phyloP scores from a whole-genome alignment of 768 basidiomycete species.

The Pulveroboletus ravenelii region DNA sequence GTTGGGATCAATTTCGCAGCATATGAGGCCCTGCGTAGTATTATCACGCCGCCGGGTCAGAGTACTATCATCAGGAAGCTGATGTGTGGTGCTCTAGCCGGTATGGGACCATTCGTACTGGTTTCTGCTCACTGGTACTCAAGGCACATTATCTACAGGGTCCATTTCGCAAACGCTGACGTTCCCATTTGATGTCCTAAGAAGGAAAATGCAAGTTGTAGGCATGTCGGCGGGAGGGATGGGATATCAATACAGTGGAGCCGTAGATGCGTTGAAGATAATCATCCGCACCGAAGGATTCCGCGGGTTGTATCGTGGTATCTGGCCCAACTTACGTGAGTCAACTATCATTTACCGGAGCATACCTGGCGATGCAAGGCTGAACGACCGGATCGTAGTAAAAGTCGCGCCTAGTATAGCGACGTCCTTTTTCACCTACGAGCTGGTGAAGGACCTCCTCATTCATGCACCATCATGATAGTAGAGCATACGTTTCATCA shows the following conservation, averaged over 20 bases:
- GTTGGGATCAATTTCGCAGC: constrained; percentile 92
- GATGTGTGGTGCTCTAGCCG: constrained; percentile 81
- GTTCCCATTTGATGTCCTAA: constrained; percentile 91
- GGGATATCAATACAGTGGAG: constrained; percentile 71
- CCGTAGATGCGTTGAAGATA: constrained; percentile 67
- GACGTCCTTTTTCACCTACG: constrained; percentile 81
- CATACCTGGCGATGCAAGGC: constrained; percentile 3
- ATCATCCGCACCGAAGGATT: constrained; percentile 74
- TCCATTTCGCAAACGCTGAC: constrained; percentile 91
- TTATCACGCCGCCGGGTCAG: constrained; percentile 81
- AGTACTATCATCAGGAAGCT: constrained; percentile 64
- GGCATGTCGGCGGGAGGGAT: constrained; percentile 63
- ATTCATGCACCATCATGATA: constrained; percentile 23
- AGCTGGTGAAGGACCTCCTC: constrained; percentile 54
- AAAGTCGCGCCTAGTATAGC: constrained; percentile 91
- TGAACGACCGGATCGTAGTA: constrained; percentile 41
- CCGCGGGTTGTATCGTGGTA: constrained; percentile 72
- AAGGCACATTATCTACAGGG: constrained; percentile 38
- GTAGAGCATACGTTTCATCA: background rate
- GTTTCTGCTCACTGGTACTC: background rate
- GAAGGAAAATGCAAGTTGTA: constrained; percentile 93
- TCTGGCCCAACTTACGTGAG: constrained; percentile 88
- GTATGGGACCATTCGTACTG: constrained; percentile 33
- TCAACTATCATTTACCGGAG: constrained; percentile 3
- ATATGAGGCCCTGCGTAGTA: constrained; percentile 76